Base-by-base conservation (phyloP, 2,329 filamentous ascomycete genomes). In the Xenosphaeropsis pyriputrescens region DNA sequence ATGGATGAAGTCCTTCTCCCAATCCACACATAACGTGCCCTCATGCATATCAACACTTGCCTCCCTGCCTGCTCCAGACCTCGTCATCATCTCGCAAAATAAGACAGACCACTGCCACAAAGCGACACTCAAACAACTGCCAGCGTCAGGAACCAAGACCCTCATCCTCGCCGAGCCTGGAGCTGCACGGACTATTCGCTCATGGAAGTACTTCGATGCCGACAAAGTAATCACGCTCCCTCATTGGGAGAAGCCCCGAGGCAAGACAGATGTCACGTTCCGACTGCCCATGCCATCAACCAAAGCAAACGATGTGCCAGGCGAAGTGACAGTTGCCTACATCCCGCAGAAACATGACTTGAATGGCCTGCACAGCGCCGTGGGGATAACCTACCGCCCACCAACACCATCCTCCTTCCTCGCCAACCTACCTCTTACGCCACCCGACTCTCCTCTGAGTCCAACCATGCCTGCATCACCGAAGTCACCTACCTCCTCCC, bases 71-170 rank as follows among this genome's bases (percentile, higher is more conserved):
- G 59, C 65, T 35, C 67, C 71, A 3, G 69, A 77, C 45, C 45
- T 76, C 13, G 64, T 78, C 22, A 54, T 78, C 35, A 63, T 77
- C 41, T 73, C 68, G 5, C 72, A 78, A 47, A 65, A 68, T 46
- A 76, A 75, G 50, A 71, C 70, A 13, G 79, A 84, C 49, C 79
- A 84, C 50, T 84, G 79, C 55, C 73, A 85, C 50, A 68, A 78
- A 56, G 65, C 70, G 29, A 84, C 80, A 0, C 62, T 86, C 12
- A 71, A 72, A 29, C 72, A 80, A 44, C 63, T 86, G 5, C 67
- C 72, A 0, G 53, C 60, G 12, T 57, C 63, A 2, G 61, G 61
- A 18, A 65, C 63, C 32, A 68, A 65, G 46, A 74, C 75, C 2
- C 59, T 69, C n/a, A 77, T 85, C 35, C 61, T 83, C 4, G 77